Base-by-base conservation (phyloP, 352 stramenopile genomes). In the Globisporangium viniferum region DNA sequence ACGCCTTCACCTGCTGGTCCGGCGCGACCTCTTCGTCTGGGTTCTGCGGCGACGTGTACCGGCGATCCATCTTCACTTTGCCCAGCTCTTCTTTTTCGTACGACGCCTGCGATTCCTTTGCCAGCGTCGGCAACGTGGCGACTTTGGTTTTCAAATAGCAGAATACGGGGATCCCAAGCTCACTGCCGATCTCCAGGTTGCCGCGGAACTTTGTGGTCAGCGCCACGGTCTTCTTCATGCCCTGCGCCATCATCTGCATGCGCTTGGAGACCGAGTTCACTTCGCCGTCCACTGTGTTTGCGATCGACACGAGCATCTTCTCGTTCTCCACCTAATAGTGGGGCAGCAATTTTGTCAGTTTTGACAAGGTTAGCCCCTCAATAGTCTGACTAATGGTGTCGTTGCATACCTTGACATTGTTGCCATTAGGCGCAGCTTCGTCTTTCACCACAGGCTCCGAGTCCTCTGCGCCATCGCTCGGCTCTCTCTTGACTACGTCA, bases 281-380 rank as follows among this genome's bases (percentile, higher is more conserved):
- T 35, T 93, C 80, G 12, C 87, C 87, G 14, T 70, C 68, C 4
- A 94, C 83, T 73, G 91, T 83, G 3, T 79, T 74, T 2, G 84
- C 87, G 9, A 94, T 91, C 12, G 83, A 92, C 9, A 92, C 82
- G 6, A 94, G 82, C 84, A 93, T 93, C 65, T 94, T 94, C 66
- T 94, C 87, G 59, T 94, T 94, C 67, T 94, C 85, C 2, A 54
- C 41, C 78, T 92, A 27, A 20, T 3, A 39, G 6, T 5, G 41
- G 1, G 24, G 5, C 12, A 59, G 8, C 8, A 59, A 15, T 33
- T 33, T 33, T 20, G 54, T 59, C 15, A 59, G 29, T 41, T 20
- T 49, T 15, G 3, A 18, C 7, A 20, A 49, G 15, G 15, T 15
- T 18, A 49, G 5, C 4, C 15, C 8, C 41, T 49, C 15, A 22